Evolutionary conservation across 305 asterid species (phyloP), one percentile per base, ranked within the genome.

Genomic region (Solanum aculeatissimum): DNA sequence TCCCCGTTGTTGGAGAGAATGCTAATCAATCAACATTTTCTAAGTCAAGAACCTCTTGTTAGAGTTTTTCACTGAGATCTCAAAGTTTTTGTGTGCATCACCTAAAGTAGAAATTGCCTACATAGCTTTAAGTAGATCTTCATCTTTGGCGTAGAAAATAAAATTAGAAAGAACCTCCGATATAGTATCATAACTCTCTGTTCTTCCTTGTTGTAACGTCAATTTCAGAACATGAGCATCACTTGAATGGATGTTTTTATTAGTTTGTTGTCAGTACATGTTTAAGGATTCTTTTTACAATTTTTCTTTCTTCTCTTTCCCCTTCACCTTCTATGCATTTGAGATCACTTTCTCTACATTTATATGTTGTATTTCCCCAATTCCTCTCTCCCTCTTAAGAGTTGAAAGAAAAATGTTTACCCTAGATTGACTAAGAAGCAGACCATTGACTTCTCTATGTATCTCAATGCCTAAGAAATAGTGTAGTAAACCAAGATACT

Each of bases 1-100:
- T 77, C 85, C 21, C 75, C 14, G 19, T 77, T 78, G 65, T 66
- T 85, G 18, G 84, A 80, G 81, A 78, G 23, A 53, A 79, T 87
- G 86, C 58, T 27, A 3, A 83, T 87, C 16, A 43, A 16, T 65
- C 55, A n/a, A 23, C 1, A 2, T 0, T 13, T 14, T 9, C 15
- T 19, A 9, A 25, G 23, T 38, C 4, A 4, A 4, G 16, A 6
- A 11, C 7, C 19, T 70, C 32, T n/a, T n/a, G 35, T 21, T 13
- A 21, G 0, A 42, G 1, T 1, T 43, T 43, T 21, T 43, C 7
- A 18, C 14, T 3, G 80, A 72, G 80, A 2, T 43, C 5, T 21
- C n/a, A 71, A 71, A 43, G 1, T 4, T 71, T 71, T 21, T 2
- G 1, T 29, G 57, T 21, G 38, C 57, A 43, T 71, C 57, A 12